These are phyloP conservation scores for Cercospora sp. DNA, from an alignment of 2,329 filamentous ascomycete species.

Conservation along the genomic window DNA sequence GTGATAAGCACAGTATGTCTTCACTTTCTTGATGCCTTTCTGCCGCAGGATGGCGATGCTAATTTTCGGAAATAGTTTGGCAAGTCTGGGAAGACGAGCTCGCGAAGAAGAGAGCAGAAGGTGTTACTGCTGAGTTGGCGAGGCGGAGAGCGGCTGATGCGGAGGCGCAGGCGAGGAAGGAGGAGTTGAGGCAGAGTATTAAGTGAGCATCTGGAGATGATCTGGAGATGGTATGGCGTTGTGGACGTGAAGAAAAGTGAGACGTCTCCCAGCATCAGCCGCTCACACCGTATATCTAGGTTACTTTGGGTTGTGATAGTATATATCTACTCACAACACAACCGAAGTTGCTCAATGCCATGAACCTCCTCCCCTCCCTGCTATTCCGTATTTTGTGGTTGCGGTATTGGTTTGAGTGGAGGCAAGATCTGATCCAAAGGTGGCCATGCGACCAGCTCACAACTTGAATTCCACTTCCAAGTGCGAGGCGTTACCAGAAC, in stretches of 20 bases:
- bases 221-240: not conserved
- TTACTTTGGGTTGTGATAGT: not conserved
- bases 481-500: not conserved
- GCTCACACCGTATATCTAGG: not conserved
- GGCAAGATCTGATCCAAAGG: constrained; percentile 2
- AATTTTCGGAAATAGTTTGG: constrained; percentile 36
- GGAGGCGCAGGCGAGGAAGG: constrained; percentile 34
- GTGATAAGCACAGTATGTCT: constrained; percentile 80
- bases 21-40: not conserved
- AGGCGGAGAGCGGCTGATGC: constrained; percentile 33
- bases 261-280: not conserved
- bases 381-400: not conserved
- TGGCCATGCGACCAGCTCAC: constrained; percentile 5
- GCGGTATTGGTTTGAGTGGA: not conserved
- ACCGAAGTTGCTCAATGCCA: not conserved
- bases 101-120: constrained; percentile 29
- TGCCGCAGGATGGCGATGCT: not conserved
- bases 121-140: constrained; percentile 34
- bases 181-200: constrained; percentile 39
- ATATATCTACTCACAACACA: not conserved
- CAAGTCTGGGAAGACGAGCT: constrained; percentile 39
- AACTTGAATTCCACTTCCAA: constrained; percentile 11
- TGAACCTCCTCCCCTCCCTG: not conserved
- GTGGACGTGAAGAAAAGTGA: not conserved
- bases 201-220: constrained; percentile 20